These are phyloP conservation scores for Nicotiana tomentosiformis DNA, from an alignment of 257 asterid genomes.

Conservation along the genomic window DNA sequence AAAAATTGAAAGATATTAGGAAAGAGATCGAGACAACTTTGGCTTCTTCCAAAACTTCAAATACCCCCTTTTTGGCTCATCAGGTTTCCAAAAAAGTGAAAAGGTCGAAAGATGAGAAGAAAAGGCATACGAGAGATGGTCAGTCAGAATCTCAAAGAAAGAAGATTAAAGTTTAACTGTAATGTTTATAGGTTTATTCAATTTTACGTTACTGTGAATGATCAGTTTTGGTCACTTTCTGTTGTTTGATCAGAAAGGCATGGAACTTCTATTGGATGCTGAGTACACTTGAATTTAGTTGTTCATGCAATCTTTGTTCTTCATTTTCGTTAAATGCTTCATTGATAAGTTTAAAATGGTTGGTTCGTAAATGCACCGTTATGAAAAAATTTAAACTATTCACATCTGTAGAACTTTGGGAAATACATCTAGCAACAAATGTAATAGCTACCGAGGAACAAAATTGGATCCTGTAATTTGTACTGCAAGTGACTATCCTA, in stretches of 20 bases:
- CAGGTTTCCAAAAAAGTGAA: conserved; percentile 32
- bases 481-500: conserved; percentile 19
- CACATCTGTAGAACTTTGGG: conserved; percentile 35
- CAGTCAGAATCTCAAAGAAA: conserved; percentile 20
- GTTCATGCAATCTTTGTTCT: not conserved
- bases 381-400: conserved; percentile 29
- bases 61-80: conserved; percentile 66
- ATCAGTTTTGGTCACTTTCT: not conserved
- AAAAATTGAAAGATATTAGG: conserved; percentile 64
- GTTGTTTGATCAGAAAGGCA: conserved; percentile 8
- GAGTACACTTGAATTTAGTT: not conserved
- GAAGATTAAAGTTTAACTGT: conserved; percentile 29
- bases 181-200: conserved; percentile 1
- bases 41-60: conserved; percentile 27
- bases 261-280: not conserved
- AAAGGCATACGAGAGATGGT: conserved; percentile 28
- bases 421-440: conserved; percentile 28
- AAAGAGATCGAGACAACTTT: conserved; percentile 59
- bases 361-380: conserved; percentile 2
- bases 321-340: not conserved
- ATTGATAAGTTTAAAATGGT: not conserved
- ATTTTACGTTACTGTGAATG: not conserved
- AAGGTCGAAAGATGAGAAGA: conserved; percentile 23
- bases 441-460: conserved; percentile 18
- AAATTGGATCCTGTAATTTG: conserved; percentile 25